Base-by-base conservation (phyloP, 345 rosid species). In the Salix brachista region DNA sequence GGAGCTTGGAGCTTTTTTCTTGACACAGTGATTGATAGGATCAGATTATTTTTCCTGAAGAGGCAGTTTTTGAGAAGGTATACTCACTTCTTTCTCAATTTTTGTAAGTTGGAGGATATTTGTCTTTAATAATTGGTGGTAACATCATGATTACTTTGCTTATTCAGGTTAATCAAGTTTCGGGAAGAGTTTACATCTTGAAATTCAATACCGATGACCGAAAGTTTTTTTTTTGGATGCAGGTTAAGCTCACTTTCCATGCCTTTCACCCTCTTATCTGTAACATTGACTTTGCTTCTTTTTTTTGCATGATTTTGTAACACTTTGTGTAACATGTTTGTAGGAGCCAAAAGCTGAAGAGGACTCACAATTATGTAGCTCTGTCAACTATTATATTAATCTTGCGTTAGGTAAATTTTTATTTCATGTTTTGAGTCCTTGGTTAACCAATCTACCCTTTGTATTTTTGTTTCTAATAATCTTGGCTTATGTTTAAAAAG, bases 41-140 rank as follows among this genome's bases (percentile, higher is more conserved):
- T 87, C 99, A 90, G 70, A 93, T 95, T 76, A 84, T 96, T 76
- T 93, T 96, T 78, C 98, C 98, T 8, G 91, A 91, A 69, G 99
- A 96, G 85, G 99, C 97, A 54, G 85, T 86, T 68, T 96, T 96
- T 86, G 99, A 96, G 85, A 96, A 93, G 97, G 98, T 95, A 87
- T 65, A 44, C 10, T 11, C 11, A 70, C 26, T 28, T 18, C 32
- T 61, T 41, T 11, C 26, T n/a, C 41, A 10, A 52, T 50, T 44
- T 69, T 4, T 73, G 62, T 69, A 28, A 7, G 18, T 65, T 41
- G 2, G 12, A 21, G 44, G 32, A 48, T 56, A 25, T 11, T 62
- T 5, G 11, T 72, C 56, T 67, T 26, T 4, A 67, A 41, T 75
- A 58, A 71, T 42, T 74, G 70, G 42, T 66, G 41, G 52, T 3